A percentile compares a stretch with the other conserved stretches of the same genome.
Conservation (phyloP, 495 filamentous ascomycete genomes). For the Talaromyces liani region DNA sequence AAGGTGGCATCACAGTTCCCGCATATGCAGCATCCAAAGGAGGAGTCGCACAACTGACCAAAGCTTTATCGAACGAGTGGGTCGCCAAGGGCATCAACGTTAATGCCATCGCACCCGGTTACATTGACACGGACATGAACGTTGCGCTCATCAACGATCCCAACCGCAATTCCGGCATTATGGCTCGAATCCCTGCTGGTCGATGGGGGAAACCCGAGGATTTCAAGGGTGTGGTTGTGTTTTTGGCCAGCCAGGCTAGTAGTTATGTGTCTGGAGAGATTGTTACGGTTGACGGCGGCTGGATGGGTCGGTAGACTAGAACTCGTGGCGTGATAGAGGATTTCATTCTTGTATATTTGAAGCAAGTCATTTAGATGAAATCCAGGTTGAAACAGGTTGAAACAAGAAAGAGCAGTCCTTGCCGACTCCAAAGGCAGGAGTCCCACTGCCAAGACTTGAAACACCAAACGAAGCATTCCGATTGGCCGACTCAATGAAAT, state of each 20-base stretch:
- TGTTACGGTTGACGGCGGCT: constrained; percentile 81
- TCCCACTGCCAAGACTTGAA: background rate
- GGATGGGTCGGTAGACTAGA: constrained; percentile 70
- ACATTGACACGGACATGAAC: constrained; percentile 93
- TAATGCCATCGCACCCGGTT: constrained; percentile 73
- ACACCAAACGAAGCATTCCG: background rate
- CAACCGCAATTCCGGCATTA: constrained; percentile 61
- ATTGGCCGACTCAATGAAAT: background rate
- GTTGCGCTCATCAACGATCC: constrained; percentile 67
- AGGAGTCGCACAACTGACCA: constrained; percentile 79
- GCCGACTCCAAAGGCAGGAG: background rate
- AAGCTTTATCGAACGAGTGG: constrained; percentile 86
- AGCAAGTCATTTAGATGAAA: background rate
- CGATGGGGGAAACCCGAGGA: constrained; percentile 85
- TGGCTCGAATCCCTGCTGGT: constrained; percentile 76
- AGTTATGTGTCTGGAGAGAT: constrained; percentile 77
- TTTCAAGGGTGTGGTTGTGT: constrained; percentile 80
- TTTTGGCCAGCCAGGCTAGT: constrained; percentile 66
- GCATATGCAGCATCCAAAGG: constrained; percentile 90
- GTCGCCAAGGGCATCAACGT: constrained; percentile 67
- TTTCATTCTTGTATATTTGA: background rate
- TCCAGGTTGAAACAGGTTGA: background rate
- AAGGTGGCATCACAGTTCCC: constrained; percentile 84
- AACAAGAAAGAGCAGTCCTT: background rate
- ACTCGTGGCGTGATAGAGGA: background rate